Evolutionary conservation across 2,329 filamentous ascomycete species (phyloP), one percentile per base, ranked within the genome.

Genomic region (Penicillium sp.): DNA sequence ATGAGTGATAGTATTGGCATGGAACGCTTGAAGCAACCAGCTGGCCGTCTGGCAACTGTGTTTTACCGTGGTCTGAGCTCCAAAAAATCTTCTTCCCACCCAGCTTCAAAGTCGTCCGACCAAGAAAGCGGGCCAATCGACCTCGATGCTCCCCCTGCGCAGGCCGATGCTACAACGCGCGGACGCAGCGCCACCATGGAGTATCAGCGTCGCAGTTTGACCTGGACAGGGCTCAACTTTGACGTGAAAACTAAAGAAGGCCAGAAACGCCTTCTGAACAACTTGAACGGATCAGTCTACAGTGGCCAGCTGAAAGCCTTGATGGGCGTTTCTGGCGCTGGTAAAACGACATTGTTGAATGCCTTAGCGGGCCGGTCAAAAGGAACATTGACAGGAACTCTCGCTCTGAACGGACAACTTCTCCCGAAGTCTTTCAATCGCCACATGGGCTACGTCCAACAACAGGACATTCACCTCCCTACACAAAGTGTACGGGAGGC

Each of bases 101-200:
- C 31, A 31, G 31, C 31, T 91, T 62, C 82, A 87, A 0, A 77
- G 92, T 0, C 89, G 92, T 0, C 89, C 88, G 54, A 81, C 93
- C 2, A 84, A 45, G 41, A 45, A 17, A 45, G 41, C 41, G 41
- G 41, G 12, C 17, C 41, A 11, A 17, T 45, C 14, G 41, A 45
- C 22, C n/a, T 45, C 41, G 41, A 45, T 20, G 7, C 41, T 45
- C 41, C 41, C 41, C 14, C 41, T 11, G 14, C 25, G 14, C 41
- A 45, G 41, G n/a, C 14, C 41, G 41, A 45, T n/a, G 41, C 10
- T 17, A 45, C 41, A 45, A 22, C 41, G 10, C 41, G 41, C 10
- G 41, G 11, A 45, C 17, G 41, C 41, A 45, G 41, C 41, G 7
- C 41, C n/a, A 20, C 41, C 41, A 17, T 14, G 31, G 31, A 31